Base-by-base conservation (phyloP, 805 yeast genomes). In the Debaryomyces tyrocola region DNA sequence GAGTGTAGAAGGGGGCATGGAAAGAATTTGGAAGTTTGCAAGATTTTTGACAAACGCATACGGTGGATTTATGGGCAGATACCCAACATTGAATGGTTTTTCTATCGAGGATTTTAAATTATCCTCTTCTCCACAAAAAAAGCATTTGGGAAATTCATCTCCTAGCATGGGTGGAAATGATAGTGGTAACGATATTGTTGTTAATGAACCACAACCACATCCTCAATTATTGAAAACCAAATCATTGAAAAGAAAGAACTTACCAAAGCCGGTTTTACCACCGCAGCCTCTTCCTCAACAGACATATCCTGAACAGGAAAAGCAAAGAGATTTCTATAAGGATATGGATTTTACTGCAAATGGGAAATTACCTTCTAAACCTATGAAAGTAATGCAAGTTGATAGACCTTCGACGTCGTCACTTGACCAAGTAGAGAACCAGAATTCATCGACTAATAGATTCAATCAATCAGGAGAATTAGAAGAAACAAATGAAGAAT, bases 1-100 rank as follows among this genome's bases (percentile, higher is more conserved):
- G 97, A 55, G 57, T 48, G 58, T 64, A 3, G 66, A 62, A 20
- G 78, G 73, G 46, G 74, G 70, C 12, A 48, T 54, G 11, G 75
- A 70, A 38, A 56, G 75, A 24, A 51, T 67, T 18, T 58, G 62
- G 59, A 64, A 62, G 51, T 73, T 73, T 45, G 56, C 64, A 12
- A 64, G 72, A 43, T 60, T 55, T 31, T 56, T 73, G 52, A 57
- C 66, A 20, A 55, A 54, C 29, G 56, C 65, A 4, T 69, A 64
- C 49, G 69, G 70, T 4, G 55, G 56, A 4, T 69, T 65, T 48
- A 59, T 62, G 20, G 74, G 75, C 1, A 63, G 60, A 36, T 73
- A 70, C 53, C 77, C 78, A 1, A 47, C 46, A 7, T 47, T 73
- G 28, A 56, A 52, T 34, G 76, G 76, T 6, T 57, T 66, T 41